Conservation (phyloP, 148 eudicot genomes). For the Hydrangea macrophylla region DNA sequence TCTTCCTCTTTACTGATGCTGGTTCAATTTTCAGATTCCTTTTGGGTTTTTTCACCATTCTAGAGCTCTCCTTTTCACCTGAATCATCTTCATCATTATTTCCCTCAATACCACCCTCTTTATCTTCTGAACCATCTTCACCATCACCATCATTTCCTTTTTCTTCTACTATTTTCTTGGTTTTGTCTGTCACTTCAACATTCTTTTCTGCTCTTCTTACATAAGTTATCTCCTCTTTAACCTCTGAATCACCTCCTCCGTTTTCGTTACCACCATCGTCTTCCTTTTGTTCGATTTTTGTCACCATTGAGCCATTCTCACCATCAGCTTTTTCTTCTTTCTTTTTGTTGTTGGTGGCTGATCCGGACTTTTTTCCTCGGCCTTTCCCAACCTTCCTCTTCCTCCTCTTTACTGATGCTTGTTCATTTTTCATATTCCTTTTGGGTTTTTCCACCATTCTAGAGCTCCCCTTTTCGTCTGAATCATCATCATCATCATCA, state of each 20-base stretch:
- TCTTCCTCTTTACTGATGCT: conserved; percentile 3
- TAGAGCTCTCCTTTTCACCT: neutral
- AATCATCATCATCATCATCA: neutral
- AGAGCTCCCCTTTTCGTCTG: neutral
- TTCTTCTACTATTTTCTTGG: neutral
- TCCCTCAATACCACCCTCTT: neutral
- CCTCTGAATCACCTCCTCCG: neutral
- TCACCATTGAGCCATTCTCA: neutral
- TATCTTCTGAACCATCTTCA: neutral
- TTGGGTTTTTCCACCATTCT: neutral
- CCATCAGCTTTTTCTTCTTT: neutral
- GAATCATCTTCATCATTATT: neutral
- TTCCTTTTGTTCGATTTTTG: neutral
- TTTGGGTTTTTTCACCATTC: neutral
- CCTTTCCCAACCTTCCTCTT: neutral
- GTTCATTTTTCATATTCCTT: neutral
- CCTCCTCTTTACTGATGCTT: neutral
- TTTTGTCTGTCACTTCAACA: conserved; percentile 1
- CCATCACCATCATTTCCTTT: neutral
- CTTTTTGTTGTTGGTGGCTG: neutral
- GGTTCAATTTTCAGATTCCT: neutral
- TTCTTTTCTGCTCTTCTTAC: neutral
- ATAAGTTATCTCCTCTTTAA: neutral
- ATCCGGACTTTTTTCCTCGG: neutral
- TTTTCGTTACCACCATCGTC: neutral